Conservation (phyloP, 768 basidiomycete species). For the Lentinula edodes region DNA sequence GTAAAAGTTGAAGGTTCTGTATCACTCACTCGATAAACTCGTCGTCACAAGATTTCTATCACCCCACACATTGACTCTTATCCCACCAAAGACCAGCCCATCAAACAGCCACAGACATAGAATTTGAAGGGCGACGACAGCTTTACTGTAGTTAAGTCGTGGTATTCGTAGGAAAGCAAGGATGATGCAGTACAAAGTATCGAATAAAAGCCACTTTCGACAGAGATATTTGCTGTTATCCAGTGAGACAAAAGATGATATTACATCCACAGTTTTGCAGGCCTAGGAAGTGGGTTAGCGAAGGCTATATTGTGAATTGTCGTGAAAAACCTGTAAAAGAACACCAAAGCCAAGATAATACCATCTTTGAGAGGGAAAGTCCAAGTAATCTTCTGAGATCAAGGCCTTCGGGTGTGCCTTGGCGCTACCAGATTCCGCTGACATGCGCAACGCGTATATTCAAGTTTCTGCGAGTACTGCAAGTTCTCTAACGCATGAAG, state of each 20-base stretch:
- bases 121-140: conserved; percentile 61
- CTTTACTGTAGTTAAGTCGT: conserved; percentile 59
- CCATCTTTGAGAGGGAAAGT: conserved; percentile 74
- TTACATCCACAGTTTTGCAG: conserved; percentile 68
- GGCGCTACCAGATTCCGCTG: conserved; percentile 9
- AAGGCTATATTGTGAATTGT: background rate
- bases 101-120: conserved; percentile 56
- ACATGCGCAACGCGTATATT: conserved; percentile 10
- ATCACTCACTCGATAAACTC: conserved; percentile 23
- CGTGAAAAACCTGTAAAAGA: conserved; percentile 59
- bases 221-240: conserved; percentile 37
- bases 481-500: background rate
- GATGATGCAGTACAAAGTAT: conserved; percentile 51
- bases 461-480: background rate
- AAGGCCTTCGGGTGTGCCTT: conserved; percentile 26
- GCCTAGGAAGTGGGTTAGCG: conserved; percentile 38
- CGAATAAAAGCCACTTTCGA: conserved; percentile 71
- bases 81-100: conserved; percentile 66
- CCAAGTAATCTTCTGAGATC: conserved; percentile 69
- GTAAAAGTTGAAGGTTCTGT: conserved; percentile 7
- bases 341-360: conserved; percentile 73
- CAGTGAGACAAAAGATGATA: conserved; percentile 47
- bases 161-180: conserved; percentile 70
- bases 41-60: conserved; percentile 10
- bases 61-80: conserved; percentile 50